Evolutionary conservation across 2,329 filamentous ascomycete species (phyloP), one percentile per base, ranked within the genome.

Genomic region (Ampelomyces quisqualis): DNA sequence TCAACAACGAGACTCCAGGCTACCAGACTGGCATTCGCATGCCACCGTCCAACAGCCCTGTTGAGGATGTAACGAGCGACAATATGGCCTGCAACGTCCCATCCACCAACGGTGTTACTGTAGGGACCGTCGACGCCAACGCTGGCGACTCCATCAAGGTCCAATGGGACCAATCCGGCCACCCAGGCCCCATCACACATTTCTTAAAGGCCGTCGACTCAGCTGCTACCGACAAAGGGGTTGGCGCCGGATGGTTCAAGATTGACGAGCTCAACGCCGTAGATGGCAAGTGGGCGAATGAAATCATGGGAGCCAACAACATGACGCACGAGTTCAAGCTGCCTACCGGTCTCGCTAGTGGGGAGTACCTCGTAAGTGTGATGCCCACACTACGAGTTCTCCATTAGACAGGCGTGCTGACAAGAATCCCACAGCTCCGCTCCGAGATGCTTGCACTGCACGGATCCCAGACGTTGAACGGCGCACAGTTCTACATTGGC

Each of bases 201-300:
- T 55, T 68, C 24, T 60, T 60, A 43, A 58, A 60, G 14, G 64
- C 61, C 47, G 73, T 86, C 52, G 80, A 84, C 68, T 85, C 82
- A 67, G 76, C 63, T 8, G 47, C 49, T 19, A 45, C 51, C 27
- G 62, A 53, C 7, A 58, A 57, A 30, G 64, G 62, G 30, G 51
- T 59, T 18, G 65, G 64, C 14, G 51, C 58, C 5, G 54, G 56
- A 8, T 68, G 65, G 65, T 63, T 68, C 56, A 68, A 68, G 55
- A 67, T 68, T 31, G 63, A 67, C 28, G 62, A 66, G 47, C 29
- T 57, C 7, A 48, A 64, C 38, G 43, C 50, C 35, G 51, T 48
- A 9, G 44, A 50, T 30, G 61, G 63, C 41, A 61, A 58, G 43
- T 65, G 62, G 63, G 61, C 58, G 11, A 64, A 56, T 30, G 62